Evolutionary conservation across 1,284 basidiomycete species (phyloP), one percentile per base, ranked within the genome.

Genomic region (Cutaneotrichosporon sp.): DNA sequence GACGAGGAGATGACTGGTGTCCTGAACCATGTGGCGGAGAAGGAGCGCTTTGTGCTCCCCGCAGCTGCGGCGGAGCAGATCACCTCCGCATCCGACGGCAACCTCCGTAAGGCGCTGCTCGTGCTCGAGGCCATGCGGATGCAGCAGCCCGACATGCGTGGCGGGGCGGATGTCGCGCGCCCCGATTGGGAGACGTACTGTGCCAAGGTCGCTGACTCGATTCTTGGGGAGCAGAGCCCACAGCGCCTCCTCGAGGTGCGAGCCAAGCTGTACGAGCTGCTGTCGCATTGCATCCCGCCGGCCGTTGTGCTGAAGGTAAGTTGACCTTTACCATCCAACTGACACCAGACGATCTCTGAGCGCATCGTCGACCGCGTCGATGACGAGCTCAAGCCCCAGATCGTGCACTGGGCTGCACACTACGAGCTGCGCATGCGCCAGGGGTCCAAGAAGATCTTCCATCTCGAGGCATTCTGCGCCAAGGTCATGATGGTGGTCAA

Each of bases 181-280:
- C 95, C 97, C 14, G 97, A 99, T 76, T 99, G 97, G 97, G 96
- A 99, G 80, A 90, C 90, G n/a, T 99, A 97, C 77, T 95, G 93
- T 71, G 84, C 89, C 70, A 92, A 94, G 77, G 89, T 97, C 14
- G 95, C 91, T n/a, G 92, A 96, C 76, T 80, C 91, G 73, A 96
- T 99, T 71, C 82, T 98, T n/a, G 85, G 87, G 69, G 92, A 97
- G 73, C 97, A 98, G 80, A 87, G 89, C n/a, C 93, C 97, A 14
- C 87, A 89, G 65, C 87, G 89, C 62, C 87, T 99, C 58, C 90
- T 98, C 84, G 91, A 93, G 74, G 90, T 98, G 11, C 86, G 97
- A 61, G 86, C 86, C 42, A 97, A 96, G 81, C 85, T 98, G 59
- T 99, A 99, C 79, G 97, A 99, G 81, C 84, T 99, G 56, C 84